Base-by-base conservation (phyloP, 805 yeast genomes). In the Barnettozyma pratensis region DNA sequence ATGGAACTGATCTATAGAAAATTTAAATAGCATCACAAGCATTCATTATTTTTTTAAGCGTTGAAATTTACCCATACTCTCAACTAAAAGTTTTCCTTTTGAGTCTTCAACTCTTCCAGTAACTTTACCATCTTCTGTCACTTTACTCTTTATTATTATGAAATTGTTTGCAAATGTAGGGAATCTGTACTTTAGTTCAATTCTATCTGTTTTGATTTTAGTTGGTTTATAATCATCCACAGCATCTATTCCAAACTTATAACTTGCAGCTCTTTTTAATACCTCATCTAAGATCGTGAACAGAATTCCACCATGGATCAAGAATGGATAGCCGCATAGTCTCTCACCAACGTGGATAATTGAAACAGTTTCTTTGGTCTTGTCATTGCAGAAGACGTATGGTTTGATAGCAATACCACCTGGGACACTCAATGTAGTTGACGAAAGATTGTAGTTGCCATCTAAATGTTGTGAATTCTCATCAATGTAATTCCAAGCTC, bases 261-360 rank as follows among this genome's bases (percentile, higher is more conserved):
- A 68, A 26, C 63, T 58, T 11, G 70, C 79, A 49, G 75, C 70
- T 45, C 83, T 73, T 54, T 82, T 81, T 68, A 83, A 76, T 6
- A 85, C 75, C 56, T 90, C 96, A 59, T 88, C 94, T 47, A 89
- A 68, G 1, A 90, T 69, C 0, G 95, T 83, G 7, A 91, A 95
- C 31, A 90, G 63, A 30, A 91, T 78, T 0, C 97, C 97, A 4
- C 97, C 97, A 62, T 90, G 97, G 3, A 88, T 76, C 19, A 91
- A 67, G 57, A 87, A 83, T 3, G 97, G 97, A 62, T 85, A 90
- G 1, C 97, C 97, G 39, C 92, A 82, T 25, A 90, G 65, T 52
- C 76, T 77, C 60, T 83, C 80, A 0, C 97, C 97, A 45, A 85
- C 73, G 61, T 88, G 95, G 28, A 87, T 72, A 6, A 89, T 74